A percentile compares a stretch with the other conserved stretches of the same genome.
Conservation (phyloP, 352 stramenopile genomes). For the Globisporangium recalcitrans region DNA sequence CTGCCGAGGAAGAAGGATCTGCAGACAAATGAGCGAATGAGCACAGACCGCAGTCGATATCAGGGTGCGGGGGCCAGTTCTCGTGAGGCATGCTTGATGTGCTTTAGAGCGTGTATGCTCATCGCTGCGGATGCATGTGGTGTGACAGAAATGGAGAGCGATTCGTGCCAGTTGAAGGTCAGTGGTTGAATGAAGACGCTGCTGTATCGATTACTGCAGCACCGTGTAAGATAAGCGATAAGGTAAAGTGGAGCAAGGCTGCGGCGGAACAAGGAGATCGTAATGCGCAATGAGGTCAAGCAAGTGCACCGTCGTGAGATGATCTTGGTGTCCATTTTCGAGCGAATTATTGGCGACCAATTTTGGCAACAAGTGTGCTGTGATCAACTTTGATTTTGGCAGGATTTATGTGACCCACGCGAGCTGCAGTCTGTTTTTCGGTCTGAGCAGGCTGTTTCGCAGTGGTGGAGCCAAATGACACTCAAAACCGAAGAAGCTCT, state of each 20-base stretch:
- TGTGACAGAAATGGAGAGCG: neutral
- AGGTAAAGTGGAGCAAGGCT: neutral
- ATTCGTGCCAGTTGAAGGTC: neutral
- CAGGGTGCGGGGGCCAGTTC: neutral
- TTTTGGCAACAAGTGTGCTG: neutral
- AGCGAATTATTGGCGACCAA: too few relatives aligned
- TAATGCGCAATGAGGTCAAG: neutral
- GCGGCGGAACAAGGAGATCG: neutral
- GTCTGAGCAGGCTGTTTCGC: neutral
- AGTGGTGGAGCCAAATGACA: conserved; percentile 9
- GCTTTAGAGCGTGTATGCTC: neutral
- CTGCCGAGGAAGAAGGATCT: neutral
- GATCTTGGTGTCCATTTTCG: neutral
- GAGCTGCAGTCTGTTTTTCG: neutral
- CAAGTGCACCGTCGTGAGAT: neutral
- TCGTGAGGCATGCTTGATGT: neutral
- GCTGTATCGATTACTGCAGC: neutral
- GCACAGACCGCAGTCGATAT: neutral
- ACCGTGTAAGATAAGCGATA: neutral
- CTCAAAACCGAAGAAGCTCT: conserved; percentile 1
- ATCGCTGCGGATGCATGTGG: neutral
- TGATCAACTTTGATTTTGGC: neutral
- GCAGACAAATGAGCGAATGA: neutral
- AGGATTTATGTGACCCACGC: neutral
- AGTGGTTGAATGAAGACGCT: neutral